phyloP scores from a whole-genome alignment of 805 yeast species.

The Yamadazyma sp. region DNA sequence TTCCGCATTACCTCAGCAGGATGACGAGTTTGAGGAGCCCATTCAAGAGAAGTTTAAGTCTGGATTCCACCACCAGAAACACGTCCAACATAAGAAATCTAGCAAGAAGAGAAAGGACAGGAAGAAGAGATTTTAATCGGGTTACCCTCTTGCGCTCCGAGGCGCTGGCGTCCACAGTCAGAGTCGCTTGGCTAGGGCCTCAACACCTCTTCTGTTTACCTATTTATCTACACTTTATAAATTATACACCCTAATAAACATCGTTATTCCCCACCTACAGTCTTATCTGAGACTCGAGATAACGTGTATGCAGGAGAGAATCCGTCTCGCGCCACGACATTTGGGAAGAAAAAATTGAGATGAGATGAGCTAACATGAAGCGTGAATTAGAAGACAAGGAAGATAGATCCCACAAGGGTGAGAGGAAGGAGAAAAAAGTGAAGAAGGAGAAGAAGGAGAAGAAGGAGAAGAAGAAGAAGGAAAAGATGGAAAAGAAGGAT shows the following conservation, averaged over 20 bases:
- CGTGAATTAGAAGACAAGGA: slow-evolving; percentile 15
- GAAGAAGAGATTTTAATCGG: slow-evolving; percentile 7
- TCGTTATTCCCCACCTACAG: too few species aligned
- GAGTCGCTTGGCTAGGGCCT: too few species aligned
- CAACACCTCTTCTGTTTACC: background rate
- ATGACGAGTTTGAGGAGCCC: slow-evolving; percentile 10
- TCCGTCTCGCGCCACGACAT: slow-evolving; percentile 1
- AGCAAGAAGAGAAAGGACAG: slow-evolving; percentile 13
- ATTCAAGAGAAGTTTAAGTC: slow-evolving; percentile 19
- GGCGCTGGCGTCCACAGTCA: too few species aligned
- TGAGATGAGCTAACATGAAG: slow-evolving; percentile 9
- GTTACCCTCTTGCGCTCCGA: too few species aligned
- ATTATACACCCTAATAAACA: slow-evolving; percentile 4
- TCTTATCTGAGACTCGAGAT: slow-evolving; percentile 7
- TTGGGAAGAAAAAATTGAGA: slow-evolving; percentile 7
- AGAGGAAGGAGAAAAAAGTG: slow-evolving; percentile 10
- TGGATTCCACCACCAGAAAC: slow-evolving; percentile 19
- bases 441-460: slow-evolving; percentile 13
- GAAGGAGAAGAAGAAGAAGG: slow-evolving; percentile 12
- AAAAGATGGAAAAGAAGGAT: slow-evolving; percentile 16
- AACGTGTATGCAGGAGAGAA: slow-evolving; percentile 6
- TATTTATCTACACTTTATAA: background rate
- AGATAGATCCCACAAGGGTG: slow-evolving; percentile 17
- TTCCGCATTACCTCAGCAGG: too few species aligned
- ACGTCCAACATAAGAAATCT: slow-evolving; percentile 16